Evolutionary conservation across 2,329 filamentous ascomycete genomes (phyloP), one percentile per base, ranked within the genome.

Genomic region (Phaeophleospora eucalypticola): DNA sequence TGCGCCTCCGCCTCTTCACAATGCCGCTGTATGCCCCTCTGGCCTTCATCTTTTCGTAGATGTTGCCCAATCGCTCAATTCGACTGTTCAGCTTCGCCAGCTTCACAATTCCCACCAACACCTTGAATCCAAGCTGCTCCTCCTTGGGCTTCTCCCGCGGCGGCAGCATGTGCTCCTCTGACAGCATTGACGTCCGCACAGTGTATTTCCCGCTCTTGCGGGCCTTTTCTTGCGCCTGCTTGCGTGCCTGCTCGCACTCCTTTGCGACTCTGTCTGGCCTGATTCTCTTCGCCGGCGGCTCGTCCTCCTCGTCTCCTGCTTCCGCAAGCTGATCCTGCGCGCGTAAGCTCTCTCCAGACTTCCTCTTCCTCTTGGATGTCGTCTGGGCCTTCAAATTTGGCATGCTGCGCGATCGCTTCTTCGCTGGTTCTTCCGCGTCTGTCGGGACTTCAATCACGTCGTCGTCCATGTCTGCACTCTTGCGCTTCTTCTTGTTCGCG

Each of bases 401-500:
- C 32, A 37, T n/a, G 19, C 41, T 44, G 16, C 41, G 34, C 15
- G 19, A 15, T 14, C 41, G 17, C 41, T 44, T 36, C 17, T 19
- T 32, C 7, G 17, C 17, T 29, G 18, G 19, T 7, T 24, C 17
- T 29, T 36, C 32, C 4, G 19, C 32, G 14, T 36, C 33, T n/a
- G 17, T 35, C 12, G 7, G 12, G 27, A 36, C 18, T 6, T 14
- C n/a, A 18, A 19, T 16, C 14, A 16, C 15, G 21, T 45, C 32
- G 18, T 43, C 16, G 27, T 18, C 34, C 6, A 8, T 16, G 14
- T 15, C 12, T 8, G 14, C 16, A 9, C 19, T 44, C 29, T 40
- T 46, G 34, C 40, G 43, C 35, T 42, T 43, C 43, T 44, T 45
- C 32, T 45, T 45, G 14, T 34, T n/a, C 18, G 16, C 15, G 27